Percentiles rank a stretch among this genome's conserved stretches.
These are phyloP conservation scores for Boletellus ananas DNA, from an alignment of 768 basidiomycete genomes.

Conservation along the genomic window DNA sequence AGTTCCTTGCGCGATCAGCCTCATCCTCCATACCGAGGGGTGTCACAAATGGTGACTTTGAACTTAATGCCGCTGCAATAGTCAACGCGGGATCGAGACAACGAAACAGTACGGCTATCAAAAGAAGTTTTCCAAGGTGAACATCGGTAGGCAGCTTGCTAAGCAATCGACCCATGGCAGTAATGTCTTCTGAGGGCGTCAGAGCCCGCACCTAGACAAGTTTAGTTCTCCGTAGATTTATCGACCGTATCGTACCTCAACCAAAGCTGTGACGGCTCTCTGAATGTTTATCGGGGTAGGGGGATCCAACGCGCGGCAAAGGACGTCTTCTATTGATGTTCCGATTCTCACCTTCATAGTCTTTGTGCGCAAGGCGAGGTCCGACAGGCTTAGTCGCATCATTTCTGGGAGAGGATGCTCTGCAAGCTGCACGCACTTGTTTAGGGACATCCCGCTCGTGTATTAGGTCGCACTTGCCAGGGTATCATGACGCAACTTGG, in stretches of 20 bases:
- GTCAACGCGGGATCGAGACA: slow-evolving; percentile 97
- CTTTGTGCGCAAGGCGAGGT: slow-evolving; percentile 87
- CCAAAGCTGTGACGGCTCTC: slow-evolving; percentile 83
- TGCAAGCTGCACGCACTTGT: slow-evolving; percentile 54
- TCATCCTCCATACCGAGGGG: slow-evolving; percentile 86
- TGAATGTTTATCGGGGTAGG: slow-evolving; percentile 84
- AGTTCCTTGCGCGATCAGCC: slow-evolving; percentile 77
- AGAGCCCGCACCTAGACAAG: slow-evolving; percentile 71
- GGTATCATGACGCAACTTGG: slow-evolving; percentile 78
- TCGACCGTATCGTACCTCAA: slow-evolving; percentile 55
- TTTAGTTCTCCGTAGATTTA: background rate
- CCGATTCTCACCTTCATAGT: slow-evolving; percentile 90
- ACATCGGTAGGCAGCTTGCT: slow-evolving; percentile 95
- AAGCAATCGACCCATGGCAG: slow-evolving; percentile 85
- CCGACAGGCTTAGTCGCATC: slow-evolving; percentile 87
- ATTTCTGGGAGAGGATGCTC: slow-evolving; percentile 95
- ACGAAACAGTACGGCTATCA: slow-evolving; percentile 77
- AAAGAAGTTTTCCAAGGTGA: slow-evolving; percentile 89
- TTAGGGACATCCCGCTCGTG: background rate
- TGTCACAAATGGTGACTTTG: slow-evolving; percentile 89
- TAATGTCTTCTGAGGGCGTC: slow-evolving; percentile 84
- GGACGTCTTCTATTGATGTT: slow-evolving; percentile 82
- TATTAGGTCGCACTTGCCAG: slow-evolving; percentile 41
- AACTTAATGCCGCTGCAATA: slow-evolving; percentile 87
- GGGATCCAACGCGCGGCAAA: slow-evolving; percentile 86